Evolutionary conservation across 2,329 filamentous ascomycete genomes (phyloP).

Genomic region (Westerdykella aurantiaca): DNA sequence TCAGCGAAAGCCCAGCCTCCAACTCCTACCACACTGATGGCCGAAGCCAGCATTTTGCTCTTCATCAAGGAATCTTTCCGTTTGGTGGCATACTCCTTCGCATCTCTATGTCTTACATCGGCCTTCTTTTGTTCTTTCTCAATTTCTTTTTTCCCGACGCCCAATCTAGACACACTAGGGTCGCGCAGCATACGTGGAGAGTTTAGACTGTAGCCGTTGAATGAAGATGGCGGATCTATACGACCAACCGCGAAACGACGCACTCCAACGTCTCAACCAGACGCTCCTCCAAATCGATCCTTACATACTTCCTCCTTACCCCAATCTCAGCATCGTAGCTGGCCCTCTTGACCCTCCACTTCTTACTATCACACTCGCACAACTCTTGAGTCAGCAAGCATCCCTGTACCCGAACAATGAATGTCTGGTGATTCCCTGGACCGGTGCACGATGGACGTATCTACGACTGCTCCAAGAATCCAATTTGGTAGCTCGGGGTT

Average conservation of each 20-base stretch:
- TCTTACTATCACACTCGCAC: constrained; percentile 64
- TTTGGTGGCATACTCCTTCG: constrained; percentile 15
- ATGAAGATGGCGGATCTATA: constrained; percentile 21
- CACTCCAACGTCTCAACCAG: constrained; percentile 32
- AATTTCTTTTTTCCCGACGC: constrained; percentile 9
- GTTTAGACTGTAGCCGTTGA: not conserved
- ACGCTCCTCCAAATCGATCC: constrained; percentile 36
- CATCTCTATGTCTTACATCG: constrained; percentile 13
- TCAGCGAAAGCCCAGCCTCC: constrained; percentile 19
- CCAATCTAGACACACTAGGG: too few relatives aligned
- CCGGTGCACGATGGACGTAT: constrained; percentile 66
- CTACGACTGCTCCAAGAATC: constrained; percentile 37
- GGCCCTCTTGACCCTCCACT: constrained; percentile 65
- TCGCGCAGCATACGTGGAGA: too few relatives aligned
- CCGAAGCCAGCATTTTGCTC: constrained; percentile 5
- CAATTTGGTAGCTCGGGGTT: constrained; percentile 36
- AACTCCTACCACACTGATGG: constrained; percentile 4
- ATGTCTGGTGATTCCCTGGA: constrained; percentile 70
- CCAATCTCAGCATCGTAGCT: constrained; percentile 55
- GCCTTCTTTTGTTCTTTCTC: constrained; percentile 11
- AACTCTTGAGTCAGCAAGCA: constrained; percentile 66
- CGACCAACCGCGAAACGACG: constrained; percentile 23
- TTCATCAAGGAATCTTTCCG: constrained; percentile 13
- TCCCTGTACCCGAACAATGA: constrained; percentile 60
- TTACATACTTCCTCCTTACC: constrained; percentile 34